These are phyloP conservation scores for Limonium bicolor DNA, from an alignment of 148 eudicot species.

Conservation along the genomic window DNA sequence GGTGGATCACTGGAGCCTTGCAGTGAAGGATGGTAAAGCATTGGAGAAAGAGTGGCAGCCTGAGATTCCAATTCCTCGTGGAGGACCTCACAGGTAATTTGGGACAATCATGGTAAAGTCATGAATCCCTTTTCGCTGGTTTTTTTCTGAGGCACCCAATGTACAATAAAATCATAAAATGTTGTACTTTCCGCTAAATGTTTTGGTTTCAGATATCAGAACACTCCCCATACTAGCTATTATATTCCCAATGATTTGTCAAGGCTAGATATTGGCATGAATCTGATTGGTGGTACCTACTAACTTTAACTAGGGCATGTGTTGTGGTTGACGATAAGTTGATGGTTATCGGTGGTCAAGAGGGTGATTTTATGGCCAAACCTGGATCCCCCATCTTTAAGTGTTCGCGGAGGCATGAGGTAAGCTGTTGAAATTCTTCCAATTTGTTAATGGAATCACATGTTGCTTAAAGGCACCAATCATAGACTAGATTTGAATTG, in stretches of 20 bases:
- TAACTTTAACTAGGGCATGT: constrained; percentile 51
- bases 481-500: too few relatives aligned
- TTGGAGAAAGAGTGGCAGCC: constrained; percentile 80
- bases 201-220: too few relatives aligned
- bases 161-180: too few relatives aligned
- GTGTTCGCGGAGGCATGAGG: constrained; percentile 97
- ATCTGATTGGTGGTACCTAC: neutral
- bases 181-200: too few relatives aligned
- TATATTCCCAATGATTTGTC: too few relatives aligned
- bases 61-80: constrained; percentile 96
- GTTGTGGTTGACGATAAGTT: constrained; percentile 61
- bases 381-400: constrained; percentile 98
- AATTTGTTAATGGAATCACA: neutral
- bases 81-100: constrained; percentile 95
- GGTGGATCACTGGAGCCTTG: constrained; percentile 92
- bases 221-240: too few relatives aligned
- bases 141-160: too few relatives aligned
- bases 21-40: constrained; percentile 83
- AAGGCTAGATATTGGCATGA: too few relatives aligned
- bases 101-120: too few relatives aligned
- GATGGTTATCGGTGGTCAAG: constrained; percentile 93
- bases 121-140: too few relatives aligned
- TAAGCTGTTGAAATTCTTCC: constrained; percentile 7
- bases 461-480: too few relatives aligned
- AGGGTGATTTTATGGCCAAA: constrained; percentile 99